Evolutionary conservation across 805 yeast genomes (phyloP).

Genomic region (Ogataea ganodermae): DNA sequence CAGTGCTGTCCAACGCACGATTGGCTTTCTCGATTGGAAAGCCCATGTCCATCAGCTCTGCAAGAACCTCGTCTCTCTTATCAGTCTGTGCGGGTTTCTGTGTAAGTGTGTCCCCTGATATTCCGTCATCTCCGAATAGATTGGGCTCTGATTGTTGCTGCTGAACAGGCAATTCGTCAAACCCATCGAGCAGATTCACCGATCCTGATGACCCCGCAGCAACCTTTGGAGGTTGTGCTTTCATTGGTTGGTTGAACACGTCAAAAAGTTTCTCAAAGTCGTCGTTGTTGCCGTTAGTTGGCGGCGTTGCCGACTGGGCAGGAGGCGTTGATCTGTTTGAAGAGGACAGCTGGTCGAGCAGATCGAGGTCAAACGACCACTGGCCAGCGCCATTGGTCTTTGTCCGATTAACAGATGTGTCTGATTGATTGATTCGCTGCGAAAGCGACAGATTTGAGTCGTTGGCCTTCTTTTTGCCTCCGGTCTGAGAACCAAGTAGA

Average conservation of each 20-base stretch:
- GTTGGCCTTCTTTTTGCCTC: constrained; percentile 30
- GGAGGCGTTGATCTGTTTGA: constrained; percentile 12
- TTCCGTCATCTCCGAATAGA: neutral
- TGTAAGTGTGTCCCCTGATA: too few relatives aligned
- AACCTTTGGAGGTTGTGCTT: neutral
- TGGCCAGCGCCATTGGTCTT: constrained; percentile 9
- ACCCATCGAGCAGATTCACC: constrained; percentile 4
- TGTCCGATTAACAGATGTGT: constrained; percentile 11
- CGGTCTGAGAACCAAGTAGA: constrained; percentile 33
- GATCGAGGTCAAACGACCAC: constrained; percentile 41
- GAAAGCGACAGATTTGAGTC: constrained; percentile 34
- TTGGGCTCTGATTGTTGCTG: constrained; percentile 1
- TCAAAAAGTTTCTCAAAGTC: constrained; percentile 26
- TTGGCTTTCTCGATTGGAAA: constrained; percentile 62
- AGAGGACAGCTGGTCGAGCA: constrained; percentile 32
- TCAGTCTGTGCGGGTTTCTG: constrained; percentile 2
- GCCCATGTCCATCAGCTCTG: constrained; percentile 80
- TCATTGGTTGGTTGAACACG: constrained; percentile 20
- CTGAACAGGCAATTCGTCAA: neutral
- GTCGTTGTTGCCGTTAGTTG: constrained; percentile 1
- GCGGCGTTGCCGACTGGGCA: neutral
- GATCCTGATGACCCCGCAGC: neutral
- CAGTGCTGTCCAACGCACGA: constrained; percentile 55
- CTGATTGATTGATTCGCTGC: constrained; percentile 36
- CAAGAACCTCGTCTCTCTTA: constrained; percentile 52